Evolutionary conservation across 2,329 filamentous ascomycete genomes (phyloP).

Genomic region (Cladophialophora bantiana): DNA sequence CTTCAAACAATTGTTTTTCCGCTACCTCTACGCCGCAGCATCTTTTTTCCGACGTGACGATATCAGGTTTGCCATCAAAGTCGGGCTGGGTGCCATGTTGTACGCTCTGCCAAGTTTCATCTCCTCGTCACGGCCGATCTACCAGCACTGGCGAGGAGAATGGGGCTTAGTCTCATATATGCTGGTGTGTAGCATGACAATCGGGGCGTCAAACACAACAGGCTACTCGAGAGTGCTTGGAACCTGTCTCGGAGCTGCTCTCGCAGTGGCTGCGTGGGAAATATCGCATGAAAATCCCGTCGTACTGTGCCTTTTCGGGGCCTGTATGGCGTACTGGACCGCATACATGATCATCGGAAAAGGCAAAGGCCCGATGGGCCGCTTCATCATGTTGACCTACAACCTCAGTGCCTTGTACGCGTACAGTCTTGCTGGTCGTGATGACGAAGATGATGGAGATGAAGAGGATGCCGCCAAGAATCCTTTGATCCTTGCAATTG

Average conservation of each 20-base stretch:
- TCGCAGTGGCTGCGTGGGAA: constrained; percentile 80
- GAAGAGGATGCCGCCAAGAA: constrained; percentile 82
- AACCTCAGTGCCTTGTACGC: constrained; percentile 94
- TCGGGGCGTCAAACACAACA: constrained; percentile 93
- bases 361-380: constrained; percentile 85
- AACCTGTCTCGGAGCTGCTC: constrained; percentile 79
- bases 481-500: constrained; percentile 87
- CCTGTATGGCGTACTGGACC: constrained; percentile 79
- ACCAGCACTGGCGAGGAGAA: constrained; percentile 89
- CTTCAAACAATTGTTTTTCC: constrained; percentile 36
- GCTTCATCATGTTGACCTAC: constrained; percentile 94
- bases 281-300: constrained; percentile 75
- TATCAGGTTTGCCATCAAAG: constrained; percentile 84
- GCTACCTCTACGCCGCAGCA: constrained; percentile 61
- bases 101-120: constrained; percentile 92
- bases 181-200: constrained; percentile 97
- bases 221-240: constrained; percentile 85
- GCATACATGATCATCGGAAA: constrained; percentile 89
- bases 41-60: constrained; percentile 69
- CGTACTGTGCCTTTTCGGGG: constrained; percentile 80
- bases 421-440: constrained; percentile 82
- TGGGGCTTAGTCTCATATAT: constrained; percentile 98
- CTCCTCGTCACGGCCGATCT: constrained; percentile 76
- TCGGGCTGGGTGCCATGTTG: constrained; percentile 85
- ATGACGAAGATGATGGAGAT: constrained; percentile 76